Evolutionary conservation across 1,284 basidiomycete species (phyloP), one percentile per base, ranked within the genome.

Genomic region (Inonotus hispidus): DNA sequence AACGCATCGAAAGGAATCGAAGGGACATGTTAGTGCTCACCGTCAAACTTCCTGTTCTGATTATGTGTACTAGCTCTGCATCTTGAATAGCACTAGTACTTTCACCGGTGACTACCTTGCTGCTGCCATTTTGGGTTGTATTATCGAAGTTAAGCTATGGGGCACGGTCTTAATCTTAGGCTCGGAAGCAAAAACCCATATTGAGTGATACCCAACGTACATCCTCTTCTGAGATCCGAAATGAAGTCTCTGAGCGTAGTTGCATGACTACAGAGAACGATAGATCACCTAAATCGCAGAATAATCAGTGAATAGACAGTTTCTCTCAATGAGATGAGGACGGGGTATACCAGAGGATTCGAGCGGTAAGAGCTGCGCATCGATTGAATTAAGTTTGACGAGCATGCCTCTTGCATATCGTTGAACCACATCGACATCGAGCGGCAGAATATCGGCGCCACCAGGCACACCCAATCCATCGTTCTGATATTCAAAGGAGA

Each of bases 181-280:
- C n/a, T n/a, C n/a, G n/a, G n/a, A n/a, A n/a, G n/a, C n/a, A n/a
- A n/a, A n/a, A n/a, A n/a, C n/a, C n/a, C n/a, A n/a, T n/a, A n/a
- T n/a, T n/a, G n/a, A n/a, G n/a, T n/a, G n/a, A 32, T 32, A 46
- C 3, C 8, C 2, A 35, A 61, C 67, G 53, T 66, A 79, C 81
- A 73, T 82, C 81, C 61, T 76, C 76, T 35, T 76, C 72, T 8
- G 80, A 77, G 0, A 78, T 75, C 2, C 82, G 77, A 1, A 90
- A 88, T 10, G 81, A 79, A 46, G 78, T 77, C 43, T 85, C 82
- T 63, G 93, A 89, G 64, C 82, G 82, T 62, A 95, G 81, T 69
- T 97, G 93, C 23, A 96, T 74, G 6, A 95, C 72, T 43, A 96
- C 83, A 0, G 88, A 86, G 66, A 96, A 98, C 0, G 92, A 89